Conservation (phyloP, 768 basidiomycete species). For the Lactarius psammicola region DNA sequence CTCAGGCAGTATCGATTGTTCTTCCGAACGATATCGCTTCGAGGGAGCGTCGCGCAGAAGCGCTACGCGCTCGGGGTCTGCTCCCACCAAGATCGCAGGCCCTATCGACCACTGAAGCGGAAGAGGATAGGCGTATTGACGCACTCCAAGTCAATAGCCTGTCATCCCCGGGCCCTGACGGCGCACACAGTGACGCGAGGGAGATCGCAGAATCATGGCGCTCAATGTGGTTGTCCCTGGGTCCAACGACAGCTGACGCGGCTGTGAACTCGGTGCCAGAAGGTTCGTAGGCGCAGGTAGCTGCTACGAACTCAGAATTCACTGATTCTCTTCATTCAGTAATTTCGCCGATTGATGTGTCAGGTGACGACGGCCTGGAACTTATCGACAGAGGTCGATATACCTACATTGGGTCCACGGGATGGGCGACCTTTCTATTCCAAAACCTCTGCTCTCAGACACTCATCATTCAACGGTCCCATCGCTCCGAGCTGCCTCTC, state of each 20-base stretch:
- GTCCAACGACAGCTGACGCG: neutral
- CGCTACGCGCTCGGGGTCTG: constrained; percentile 26
- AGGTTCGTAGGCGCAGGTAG: neutral
- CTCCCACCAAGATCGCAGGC: constrained; percentile 9
- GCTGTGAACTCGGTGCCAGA: neutral
- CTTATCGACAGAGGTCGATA: neutral
- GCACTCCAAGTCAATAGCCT: neutral
- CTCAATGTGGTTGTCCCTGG: neutral
- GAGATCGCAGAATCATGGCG: constrained; percentile 25
- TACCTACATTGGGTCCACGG: neutral
- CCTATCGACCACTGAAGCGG: constrained; percentile 27
- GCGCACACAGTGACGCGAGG: constrained; percentile 14
- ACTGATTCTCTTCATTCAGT: constrained; percentile 1
- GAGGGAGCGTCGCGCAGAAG: constrained; percentile 23
- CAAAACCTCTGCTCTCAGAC: neutral
- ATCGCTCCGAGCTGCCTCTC: neutral
- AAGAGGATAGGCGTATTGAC: constrained; percentile 19
- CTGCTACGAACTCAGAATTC: neutral
- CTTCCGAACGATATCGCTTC: constrained; percentile 20
- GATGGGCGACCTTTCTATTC: neutral
- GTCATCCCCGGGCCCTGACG: neutral
- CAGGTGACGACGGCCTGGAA: neutral
- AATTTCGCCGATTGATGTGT: neutral
- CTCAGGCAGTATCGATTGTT: constrained; percentile 11
- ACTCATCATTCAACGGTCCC: neutral